phyloP scores from a whole-genome alignment of 345 rosid species.

The Alliaria petiolata region DNA sequence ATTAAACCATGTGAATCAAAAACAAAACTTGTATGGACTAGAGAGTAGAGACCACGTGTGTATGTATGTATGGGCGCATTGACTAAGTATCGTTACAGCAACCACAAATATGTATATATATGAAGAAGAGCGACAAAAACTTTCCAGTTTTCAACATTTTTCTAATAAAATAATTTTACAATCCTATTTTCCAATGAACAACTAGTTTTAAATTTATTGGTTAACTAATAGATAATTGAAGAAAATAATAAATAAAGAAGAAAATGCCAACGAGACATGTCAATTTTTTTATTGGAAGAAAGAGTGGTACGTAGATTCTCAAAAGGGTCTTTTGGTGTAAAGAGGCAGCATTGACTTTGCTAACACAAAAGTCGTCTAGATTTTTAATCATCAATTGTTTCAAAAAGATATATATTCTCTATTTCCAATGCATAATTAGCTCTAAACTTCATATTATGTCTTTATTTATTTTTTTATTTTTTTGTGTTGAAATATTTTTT shows the following conservation, averaged over 20 bases:
- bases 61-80: neutral
- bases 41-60: neutral
- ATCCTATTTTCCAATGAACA: neutral
- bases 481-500: too few relatives aligned
- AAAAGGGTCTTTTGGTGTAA: neutral
- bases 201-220: neutral
- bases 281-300: neutral
- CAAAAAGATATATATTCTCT: too few relatives aligned
- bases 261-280: conserved; percentile 2
- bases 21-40: neutral
- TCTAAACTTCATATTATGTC: too few relatives aligned
- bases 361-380: neutral
- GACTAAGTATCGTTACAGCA: neutral
- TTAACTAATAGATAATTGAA: neutral
- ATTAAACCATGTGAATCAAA: neutral
- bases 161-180: neutral
- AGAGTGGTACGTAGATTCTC: neutral
- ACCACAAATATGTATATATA: neutral
- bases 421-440: too few relatives aligned
- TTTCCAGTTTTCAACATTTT: neutral
- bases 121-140: neutral
- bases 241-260: neutral
- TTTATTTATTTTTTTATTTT: too few relatives aligned
- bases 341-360: conserved; percentile 9
- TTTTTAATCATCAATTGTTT: neutral